A percentile compares a stretch with the other conserved stretches of the same genome.
phyloP scores from a whole-genome alignment of 306 rosid species.

The Crotalaria pallida region DNA sequence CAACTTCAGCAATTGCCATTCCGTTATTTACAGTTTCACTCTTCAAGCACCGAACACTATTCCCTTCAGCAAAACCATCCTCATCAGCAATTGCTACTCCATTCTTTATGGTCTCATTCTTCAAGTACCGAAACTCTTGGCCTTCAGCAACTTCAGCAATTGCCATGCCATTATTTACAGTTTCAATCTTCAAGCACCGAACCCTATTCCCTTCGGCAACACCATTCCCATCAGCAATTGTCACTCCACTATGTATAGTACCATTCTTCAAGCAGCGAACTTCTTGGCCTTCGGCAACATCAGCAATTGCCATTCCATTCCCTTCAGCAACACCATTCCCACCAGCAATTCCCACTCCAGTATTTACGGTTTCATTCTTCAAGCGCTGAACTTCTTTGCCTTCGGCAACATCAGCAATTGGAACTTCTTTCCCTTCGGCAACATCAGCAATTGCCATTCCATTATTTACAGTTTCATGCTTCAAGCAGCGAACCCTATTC shows the following conservation, averaged over 20 bases:
- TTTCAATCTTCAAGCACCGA: conserved; percentile 28
- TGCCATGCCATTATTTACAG: conserved; percentile 31
- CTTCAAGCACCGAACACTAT: conserved; percentile 28
- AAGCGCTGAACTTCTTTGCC: too few species aligned
- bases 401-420: too few species aligned
- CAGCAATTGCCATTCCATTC: conserved; percentile 26
- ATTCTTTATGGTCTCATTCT: conserved; percentile 21
- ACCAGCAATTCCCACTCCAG: too few species aligned
- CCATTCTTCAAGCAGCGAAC: conserved; percentile 36
- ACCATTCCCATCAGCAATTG: background rate
- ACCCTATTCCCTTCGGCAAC: too few species aligned
- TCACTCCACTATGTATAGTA: conserved; percentile 32
- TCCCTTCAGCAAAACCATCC: too few species aligned
- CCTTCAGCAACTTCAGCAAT: too few species aligned
- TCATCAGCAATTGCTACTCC: conserved; percentile 18
- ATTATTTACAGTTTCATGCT: conserved; percentile 31
- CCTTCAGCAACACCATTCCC: conserved; percentile 21
- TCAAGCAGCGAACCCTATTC: conserved; percentile 18
- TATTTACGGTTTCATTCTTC: too few species aligned
- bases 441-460: conserved; percentile 16
- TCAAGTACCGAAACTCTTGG: conserved; percentile 13
- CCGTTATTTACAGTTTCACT: conserved; percentile 34
- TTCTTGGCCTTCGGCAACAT: too few species aligned
- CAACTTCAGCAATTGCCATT: conserved; percentile 10
- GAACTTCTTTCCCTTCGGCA: too few species aligned